These are phyloP conservation scores for Comarum palustre DNA, from an alignment of 306 rosid genomes.

Conservation along the genomic window DNA sequence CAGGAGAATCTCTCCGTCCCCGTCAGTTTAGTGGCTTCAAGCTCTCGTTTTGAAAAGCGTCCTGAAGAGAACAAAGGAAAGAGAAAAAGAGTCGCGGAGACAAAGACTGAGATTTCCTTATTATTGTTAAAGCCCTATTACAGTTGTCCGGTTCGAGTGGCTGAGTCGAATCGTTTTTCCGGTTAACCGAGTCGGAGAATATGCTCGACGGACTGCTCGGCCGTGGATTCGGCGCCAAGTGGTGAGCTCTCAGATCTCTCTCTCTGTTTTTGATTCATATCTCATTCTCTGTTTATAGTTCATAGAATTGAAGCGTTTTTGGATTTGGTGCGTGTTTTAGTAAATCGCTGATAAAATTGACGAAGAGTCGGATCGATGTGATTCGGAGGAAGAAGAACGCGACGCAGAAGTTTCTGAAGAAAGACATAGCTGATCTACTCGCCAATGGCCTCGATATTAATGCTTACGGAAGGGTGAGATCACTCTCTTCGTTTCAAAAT, in stretches of 20 bases:
- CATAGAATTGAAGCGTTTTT: neutral
- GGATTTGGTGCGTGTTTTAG: slow-evolving; percentile 33
- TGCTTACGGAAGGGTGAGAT: slow-evolving; percentile 79
- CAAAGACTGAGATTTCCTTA: slow-evolving; percentile 9
- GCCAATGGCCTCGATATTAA: slow-evolving; percentile 64
- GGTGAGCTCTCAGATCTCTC: slow-evolving; percentile 48
- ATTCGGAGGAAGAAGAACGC: slow-evolving; percentile 90
- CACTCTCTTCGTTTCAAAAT: neutral
- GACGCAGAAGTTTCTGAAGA: slow-evolving; percentile 80
- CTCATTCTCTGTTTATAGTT: neutral
- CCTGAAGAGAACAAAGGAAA: slow-evolving; percentile 11
- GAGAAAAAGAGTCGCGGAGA: neutral
- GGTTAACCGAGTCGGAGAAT: slow-evolving; percentile 20
- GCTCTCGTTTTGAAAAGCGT: slow-evolving; percentile 17
- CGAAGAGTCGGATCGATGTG: slow-evolving; percentile 89
- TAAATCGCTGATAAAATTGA: slow-evolving; percentile 71
- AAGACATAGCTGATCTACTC: slow-evolving; percentile 85
- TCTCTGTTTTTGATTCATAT: neutral
- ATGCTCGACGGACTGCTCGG: slow-evolving; percentile 89
- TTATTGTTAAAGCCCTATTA: slow-evolving; percentile 27
- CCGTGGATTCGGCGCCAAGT: slow-evolving; percentile 77
- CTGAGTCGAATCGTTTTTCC: slow-evolving; percentile 26
- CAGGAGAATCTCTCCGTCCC: slow-evolving; percentile 1
- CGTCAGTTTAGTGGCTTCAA: slow-evolving; percentile 10
- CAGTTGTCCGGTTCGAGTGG: slow-evolving; percentile 25